Percentiles rank a stretch among this genome's conserved stretches.
Evolutionary conservation across 2,329 filamentous ascomycete species (phyloP).

Genomic region (Anisogramma anomala): DNA sequence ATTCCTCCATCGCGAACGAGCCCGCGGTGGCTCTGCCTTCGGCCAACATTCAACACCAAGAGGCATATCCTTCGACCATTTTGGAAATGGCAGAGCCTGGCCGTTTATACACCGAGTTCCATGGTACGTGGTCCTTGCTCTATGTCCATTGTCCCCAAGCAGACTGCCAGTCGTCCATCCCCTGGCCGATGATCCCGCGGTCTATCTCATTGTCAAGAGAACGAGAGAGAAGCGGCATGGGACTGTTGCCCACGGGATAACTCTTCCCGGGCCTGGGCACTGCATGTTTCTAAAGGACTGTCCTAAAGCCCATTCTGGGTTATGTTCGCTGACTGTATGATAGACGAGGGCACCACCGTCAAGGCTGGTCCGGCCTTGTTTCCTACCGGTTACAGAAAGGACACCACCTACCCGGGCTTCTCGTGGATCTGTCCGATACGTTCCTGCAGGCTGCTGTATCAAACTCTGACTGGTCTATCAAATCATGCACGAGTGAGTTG

Average conservation of each 20-base stretch:
- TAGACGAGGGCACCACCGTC: neutral
- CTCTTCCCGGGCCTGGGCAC: no score
- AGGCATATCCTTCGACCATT: conserved; percentile 3
- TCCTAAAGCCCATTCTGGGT: no score
- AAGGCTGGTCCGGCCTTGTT: conserved; percentile 3
- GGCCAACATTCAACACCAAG: conserved; percentile 2
- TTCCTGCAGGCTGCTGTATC: conserved; percentile 5
- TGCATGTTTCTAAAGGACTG: no score
- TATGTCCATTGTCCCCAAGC: no score
- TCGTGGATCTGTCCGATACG: conserved; percentile 10
- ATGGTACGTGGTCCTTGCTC: neutral
- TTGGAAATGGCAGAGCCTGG: neutral
- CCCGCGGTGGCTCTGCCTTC: conserved; percentile 3
- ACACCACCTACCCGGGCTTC: neutral
- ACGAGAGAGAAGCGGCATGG: no score
- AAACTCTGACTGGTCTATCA: neutral
- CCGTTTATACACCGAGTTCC: conserved; percentile 2
- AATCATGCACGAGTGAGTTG: conserved; percentile 3
- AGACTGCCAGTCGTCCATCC: no score
- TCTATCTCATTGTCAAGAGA: no score
- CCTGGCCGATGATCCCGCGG: no score
- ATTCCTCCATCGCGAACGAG: conserved; percentile 2
- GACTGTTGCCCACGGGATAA: no score
- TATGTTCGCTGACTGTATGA: no score
- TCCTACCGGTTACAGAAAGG: conserved; percentile 7